Percentiles rank a stretch among this genome's conserved stretches.
Evolutionary conservation across 2,329 filamentous ascomycete species (phyloP).

Genomic region (Corniculantispora saksenae): DNA sequence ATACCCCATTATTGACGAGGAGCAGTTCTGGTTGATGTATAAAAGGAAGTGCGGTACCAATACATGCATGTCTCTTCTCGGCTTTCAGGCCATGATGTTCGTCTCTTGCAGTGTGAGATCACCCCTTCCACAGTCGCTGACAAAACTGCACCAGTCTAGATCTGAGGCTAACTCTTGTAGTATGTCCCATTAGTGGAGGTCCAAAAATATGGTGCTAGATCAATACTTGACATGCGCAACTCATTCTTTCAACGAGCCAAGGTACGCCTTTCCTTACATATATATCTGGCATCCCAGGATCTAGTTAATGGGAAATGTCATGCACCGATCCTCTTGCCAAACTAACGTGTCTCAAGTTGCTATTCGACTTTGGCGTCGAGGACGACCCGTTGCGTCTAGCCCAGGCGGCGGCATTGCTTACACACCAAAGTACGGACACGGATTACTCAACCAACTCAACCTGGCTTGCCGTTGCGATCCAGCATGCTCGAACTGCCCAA

Average conservation of each 20-base stretch:
- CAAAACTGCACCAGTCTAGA: neutral
- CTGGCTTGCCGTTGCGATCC: neutral
- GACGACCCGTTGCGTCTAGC: neutral
- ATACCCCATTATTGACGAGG: conserved; percentile 18
- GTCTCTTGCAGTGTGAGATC: neutral
- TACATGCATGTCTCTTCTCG: neutral
- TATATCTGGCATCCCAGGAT: no score
- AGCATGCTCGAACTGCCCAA: neutral
- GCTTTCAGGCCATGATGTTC: conserved; percentile 4
- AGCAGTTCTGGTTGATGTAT: conserved; percentile 16
- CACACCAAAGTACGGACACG: neutral
- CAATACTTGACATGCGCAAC: neutral
- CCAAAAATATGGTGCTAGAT: neutral
- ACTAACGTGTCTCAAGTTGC: neutral
- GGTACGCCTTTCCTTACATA: neutral
- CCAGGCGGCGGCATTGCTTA: neutral
- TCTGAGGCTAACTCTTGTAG: neutral
- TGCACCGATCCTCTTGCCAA: neutral
- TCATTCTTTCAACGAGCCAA: conserved; percentile 7
- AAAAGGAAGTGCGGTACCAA: neutral
- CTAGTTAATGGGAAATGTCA: neutral
- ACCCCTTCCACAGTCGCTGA: neutral
- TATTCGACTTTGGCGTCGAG: neutral
- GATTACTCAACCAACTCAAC: neutral
- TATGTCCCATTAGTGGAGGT: neutral